Conservation (phyloP, 768 basidiomycete species). For the Tricholoma terreum region DNA sequence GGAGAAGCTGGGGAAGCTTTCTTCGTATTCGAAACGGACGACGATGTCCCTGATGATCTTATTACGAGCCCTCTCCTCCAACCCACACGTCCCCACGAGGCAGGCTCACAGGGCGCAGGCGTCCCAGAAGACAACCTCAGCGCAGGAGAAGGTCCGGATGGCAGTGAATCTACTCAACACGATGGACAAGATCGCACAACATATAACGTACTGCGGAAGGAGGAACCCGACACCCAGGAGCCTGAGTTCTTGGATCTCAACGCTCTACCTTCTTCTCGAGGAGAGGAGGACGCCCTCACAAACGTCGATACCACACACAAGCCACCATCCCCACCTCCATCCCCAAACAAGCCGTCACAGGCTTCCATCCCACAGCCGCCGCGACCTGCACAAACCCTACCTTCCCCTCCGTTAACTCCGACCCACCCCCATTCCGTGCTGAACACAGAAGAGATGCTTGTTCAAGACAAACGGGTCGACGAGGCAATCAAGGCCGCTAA, state of each 20-base stretch:
- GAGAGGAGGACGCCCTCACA: conserved; percentile 18
- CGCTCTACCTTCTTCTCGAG: conserved; percentile 35
- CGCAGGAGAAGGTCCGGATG: conserved; percentile 31
- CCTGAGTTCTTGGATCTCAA: conserved; percentile 88
- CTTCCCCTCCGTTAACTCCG: conserved; percentile 33
- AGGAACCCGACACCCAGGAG: conserved; percentile 36
- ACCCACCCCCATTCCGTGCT: conserved; percentile 4
- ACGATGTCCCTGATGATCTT: conserved; percentile 88
- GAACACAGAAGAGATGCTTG: conserved; percentile 31
- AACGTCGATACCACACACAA: conserved; percentile 29
- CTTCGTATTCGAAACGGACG: conserved; percentile 97
- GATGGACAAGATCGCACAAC: conserved; percentile 5
- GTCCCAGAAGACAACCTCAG: conserved; percentile 39
- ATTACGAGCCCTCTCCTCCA: conserved; percentile 90
- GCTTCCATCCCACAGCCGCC: conserved; percentile 26
- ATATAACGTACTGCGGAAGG: conserved; percentile 9
- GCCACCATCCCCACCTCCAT: conserved; percentile 26
- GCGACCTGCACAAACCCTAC: conserved; percentile 22
- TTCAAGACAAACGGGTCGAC: conserved; percentile 46
- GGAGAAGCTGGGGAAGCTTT: conserved; percentile 99
- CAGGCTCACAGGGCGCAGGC: conserved; percentile 24
- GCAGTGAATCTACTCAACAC: conserved; percentile 16
- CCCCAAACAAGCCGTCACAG: conserved; percentile 25
- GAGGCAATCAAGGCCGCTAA: conserved; percentile 44
- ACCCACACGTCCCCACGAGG: conserved; percentile 49